Evolutionary conservation across 176 grass and related monocot species (phyloP).

Genomic region (Carex cristatella): DNA sequence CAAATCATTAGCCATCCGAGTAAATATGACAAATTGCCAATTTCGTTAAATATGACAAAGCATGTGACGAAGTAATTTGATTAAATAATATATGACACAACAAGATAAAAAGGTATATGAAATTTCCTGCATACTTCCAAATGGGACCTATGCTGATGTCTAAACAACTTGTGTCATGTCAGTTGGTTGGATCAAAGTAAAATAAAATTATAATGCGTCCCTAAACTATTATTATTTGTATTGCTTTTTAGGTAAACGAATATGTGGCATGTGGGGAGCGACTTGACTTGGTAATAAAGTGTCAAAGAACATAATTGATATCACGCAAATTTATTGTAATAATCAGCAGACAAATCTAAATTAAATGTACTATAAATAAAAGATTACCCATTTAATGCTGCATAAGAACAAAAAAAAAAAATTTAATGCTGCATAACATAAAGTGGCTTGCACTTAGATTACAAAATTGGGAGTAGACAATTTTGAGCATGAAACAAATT

Average conservation of each 20-base stretch:
- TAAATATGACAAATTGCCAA: no score
- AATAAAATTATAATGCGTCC: background rate
- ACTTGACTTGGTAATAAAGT: background rate
- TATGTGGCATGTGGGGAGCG: background rate
- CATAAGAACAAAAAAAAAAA: no score
- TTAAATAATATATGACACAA: no score
- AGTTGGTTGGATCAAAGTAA: background rate
- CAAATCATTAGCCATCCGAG: no score
- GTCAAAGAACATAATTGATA: background rate
- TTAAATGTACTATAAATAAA: background rate
- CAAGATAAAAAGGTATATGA: background rate
- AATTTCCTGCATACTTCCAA: background rate
- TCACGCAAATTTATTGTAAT: background rate
- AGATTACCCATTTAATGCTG: background rate
- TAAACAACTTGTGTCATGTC: background rate
- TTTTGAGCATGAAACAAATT: no score
- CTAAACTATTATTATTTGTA: background rate
- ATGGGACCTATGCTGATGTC: background rate
- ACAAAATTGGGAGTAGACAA: no score
- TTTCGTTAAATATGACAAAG: no score
- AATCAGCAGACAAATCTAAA: background rate
- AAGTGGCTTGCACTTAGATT: no score
- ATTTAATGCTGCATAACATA: background rate
- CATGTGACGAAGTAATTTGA: no score
- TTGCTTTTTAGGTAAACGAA: background rate